A percentile compares a stretch with the other conserved stretches of the same genome.
These are phyloP conservation scores for Dryadomyces sulphureus DNA, from an alignment of 2,329 filamentous ascomycete species.

Conservation along the genomic window DNA sequence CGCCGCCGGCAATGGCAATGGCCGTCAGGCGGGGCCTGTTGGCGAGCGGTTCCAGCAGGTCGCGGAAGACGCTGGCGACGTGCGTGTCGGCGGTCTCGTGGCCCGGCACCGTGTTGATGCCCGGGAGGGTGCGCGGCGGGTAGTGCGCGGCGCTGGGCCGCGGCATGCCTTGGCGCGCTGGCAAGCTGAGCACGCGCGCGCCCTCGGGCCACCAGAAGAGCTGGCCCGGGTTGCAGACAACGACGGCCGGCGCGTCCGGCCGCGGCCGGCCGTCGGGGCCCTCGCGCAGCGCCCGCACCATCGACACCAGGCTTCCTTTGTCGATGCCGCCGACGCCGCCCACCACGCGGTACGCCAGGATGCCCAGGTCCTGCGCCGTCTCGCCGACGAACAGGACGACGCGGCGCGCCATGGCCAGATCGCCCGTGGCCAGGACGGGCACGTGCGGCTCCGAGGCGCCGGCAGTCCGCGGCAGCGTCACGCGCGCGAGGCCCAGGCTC, in stretches of 20 bases:
- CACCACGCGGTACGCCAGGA: slow-evolving; percentile 56
- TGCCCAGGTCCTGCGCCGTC: slow-evolving; percentile 53
- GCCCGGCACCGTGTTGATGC: slow-evolving; percentile 45
- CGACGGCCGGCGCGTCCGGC: slow-evolving; percentile 38
- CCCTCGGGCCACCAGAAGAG: slow-evolving; percentile 59
- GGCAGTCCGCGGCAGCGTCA: slow-evolving; percentile 45
- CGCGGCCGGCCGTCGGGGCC: slow-evolving; percentile 13
- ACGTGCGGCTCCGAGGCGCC: slow-evolving; percentile 38
- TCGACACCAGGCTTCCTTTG: slow-evolving; percentile 52
- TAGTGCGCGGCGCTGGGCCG: slow-evolving; percentile 47
- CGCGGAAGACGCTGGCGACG: slow-evolving; percentile 49
- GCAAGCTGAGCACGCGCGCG: slow-evolving; percentile 41
- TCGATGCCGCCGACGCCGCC: slow-evolving; percentile 50
- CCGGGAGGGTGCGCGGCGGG: slow-evolving; percentile 29
- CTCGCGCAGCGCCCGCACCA: slow-evolving; percentile 34
- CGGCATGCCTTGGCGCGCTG: slow-evolving; percentile 42
- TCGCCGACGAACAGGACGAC: slow-evolving; percentile 66
- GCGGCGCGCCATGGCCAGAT: slow-evolving; percentile 41
- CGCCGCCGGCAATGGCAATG: slow-evolving; percentile 55
- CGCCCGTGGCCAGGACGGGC: slow-evolving; percentile 47
- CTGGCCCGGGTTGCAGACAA: slow-evolving; percentile 69
- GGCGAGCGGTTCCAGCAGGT: slow-evolving; percentile 35
- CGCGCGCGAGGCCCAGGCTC: slow-evolving; percentile 40
- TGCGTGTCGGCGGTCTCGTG: slow-evolving; percentile 47
- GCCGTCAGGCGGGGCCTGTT: slow-evolving; percentile 53